Evolutionary conservation across 2,329 filamentous ascomycete genomes (phyloP), one percentile per base, ranked within the genome.

Genomic region (Albophoma yamanashiensis): DNA sequence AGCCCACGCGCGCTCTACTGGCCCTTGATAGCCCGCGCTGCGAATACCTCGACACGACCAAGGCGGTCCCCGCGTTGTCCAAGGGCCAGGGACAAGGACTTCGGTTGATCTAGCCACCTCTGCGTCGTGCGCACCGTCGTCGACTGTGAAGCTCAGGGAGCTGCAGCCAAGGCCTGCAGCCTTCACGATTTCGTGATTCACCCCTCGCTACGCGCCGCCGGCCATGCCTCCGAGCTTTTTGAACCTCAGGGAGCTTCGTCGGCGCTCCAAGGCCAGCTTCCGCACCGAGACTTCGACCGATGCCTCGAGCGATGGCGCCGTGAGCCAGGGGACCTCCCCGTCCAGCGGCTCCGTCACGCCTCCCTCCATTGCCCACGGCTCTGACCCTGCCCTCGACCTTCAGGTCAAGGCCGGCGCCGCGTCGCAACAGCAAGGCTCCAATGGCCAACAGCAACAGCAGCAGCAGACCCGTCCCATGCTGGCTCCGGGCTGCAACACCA

Each of bases 211-310:
- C 39, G 56, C 59, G 14, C 53, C 59, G 42, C 57, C 64, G 65
- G 63, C 64, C 64, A 86, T 86, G 83, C 78, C 82, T 60, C 81
- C 83, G 40, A 76, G 87, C 52, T 90, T 95, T 70, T 80, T 94
- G 63, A 82, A 73, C 65, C 73, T 83, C 68, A 90, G 85, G 74
- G 86, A 88, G 69, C 76, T 96, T 60, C 88, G 90, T 67, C 85
- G 90, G 67, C 87, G 88, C 67, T 94, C 89, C 60, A 87, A 81
- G 72, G 83, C 86, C 62, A 92, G 86, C 78, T 88, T 92, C 75
- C 85, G 82, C 61, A 86, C 84, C 56, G 82, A 83, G 47, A 80
- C 79, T 62, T 84, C 85, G 47, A 84, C 81, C 56, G 84, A 88
- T 67, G 81, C 80, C 11, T 84, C 82, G 55, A 86, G 83, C 71